Conservation (phyloP, 2,329 filamentous ascomycete species). For the Pseudogymnoascus sp. region DNA sequence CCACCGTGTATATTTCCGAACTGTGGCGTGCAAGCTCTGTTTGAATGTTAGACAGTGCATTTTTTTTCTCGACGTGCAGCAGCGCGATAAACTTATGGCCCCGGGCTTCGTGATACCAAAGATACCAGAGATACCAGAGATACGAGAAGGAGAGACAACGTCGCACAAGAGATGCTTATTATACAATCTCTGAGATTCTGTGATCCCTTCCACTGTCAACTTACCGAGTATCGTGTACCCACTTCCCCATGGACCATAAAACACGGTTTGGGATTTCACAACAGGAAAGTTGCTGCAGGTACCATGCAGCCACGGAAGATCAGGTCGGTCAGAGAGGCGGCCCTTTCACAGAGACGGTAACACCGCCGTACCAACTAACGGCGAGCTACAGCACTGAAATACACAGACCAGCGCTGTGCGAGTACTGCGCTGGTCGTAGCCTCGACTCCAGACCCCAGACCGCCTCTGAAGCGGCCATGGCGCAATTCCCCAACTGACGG, state of each 20-base stretch:
- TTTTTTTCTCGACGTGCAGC: not conserved
- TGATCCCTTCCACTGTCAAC: not conserved
- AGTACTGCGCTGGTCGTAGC: not conserved
- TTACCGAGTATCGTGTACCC: not conserved
- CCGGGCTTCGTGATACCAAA: not conserved
- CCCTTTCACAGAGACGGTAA: constrained; percentile 6
- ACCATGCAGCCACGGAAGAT: constrained; percentile 8
- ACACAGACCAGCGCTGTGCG: not conserved
- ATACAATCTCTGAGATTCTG: not conserved
- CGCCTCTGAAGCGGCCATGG: not conserved
- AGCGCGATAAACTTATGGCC: not conserved
- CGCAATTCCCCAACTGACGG: not conserved
- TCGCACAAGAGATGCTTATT: constrained; percentile 1
- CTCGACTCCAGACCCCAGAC: constrained; percentile 1
- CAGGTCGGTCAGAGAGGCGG: not conserved
- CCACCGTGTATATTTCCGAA: not conserved
- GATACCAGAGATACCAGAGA: not conserved
- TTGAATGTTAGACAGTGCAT: not conserved
- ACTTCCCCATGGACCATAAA: constrained; percentile 7
- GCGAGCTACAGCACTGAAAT: not conserved
- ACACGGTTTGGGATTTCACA: constrained; percentile 8
- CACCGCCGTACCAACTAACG: constrained; percentile 8
- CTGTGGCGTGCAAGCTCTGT: not conserved
- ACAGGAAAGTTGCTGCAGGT: constrained; percentile 4
- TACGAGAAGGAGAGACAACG: not conserved